Conservation (phyloP, 2,329 filamentous ascomycete species). For the Periconia macrospinosa region DNA sequence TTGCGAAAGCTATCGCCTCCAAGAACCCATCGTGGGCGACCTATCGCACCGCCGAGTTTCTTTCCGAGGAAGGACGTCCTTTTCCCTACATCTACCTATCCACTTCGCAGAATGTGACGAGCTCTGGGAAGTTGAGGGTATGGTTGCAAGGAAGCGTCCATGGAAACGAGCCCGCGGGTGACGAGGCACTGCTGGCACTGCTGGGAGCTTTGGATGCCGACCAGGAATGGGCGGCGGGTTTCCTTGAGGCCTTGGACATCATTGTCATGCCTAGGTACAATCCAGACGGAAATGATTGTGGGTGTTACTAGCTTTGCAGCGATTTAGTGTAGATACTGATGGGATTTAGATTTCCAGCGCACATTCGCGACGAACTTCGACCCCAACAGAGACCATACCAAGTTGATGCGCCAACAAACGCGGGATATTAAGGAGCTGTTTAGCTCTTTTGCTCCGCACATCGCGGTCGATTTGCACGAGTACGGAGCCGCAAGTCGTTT, state of each 20-base stretch:
- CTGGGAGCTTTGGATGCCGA: conserved; percentile 40
- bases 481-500: conserved; percentile 32
- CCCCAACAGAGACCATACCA: conserved; percentile 42
- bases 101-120: conserved; percentile 14
- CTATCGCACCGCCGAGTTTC: conserved; percentile 27
- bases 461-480: conserved; percentile 43
- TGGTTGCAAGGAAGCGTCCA: conserved; percentile 43
- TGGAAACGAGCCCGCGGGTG: conserved; percentile 43
- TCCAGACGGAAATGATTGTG: conserved; percentile 37
- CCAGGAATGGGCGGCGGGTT: conserved; percentile 30
- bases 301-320: not conserved
- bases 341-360: conserved; percentile 32
- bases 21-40: conserved; percentile 38
- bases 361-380: conserved; percentile 41
- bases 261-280: conserved; percentile 41
- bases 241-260: conserved; percentile 39
- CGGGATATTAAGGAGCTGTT: conserved; percentile 39
- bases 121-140: conserved; percentile 31
- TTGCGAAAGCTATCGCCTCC: conserved; percentile 28
- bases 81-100: conserved; percentile 37
- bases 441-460: conserved; percentile 33
- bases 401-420: conserved; percentile 39
- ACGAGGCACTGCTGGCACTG: conserved; percentile 38
- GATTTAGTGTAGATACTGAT: not conserved
- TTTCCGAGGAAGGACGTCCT: conserved; percentile 36